Conservation (phyloP, 2,329 filamentous ascomycete species). For the Sclerotinia minor region DNA sequence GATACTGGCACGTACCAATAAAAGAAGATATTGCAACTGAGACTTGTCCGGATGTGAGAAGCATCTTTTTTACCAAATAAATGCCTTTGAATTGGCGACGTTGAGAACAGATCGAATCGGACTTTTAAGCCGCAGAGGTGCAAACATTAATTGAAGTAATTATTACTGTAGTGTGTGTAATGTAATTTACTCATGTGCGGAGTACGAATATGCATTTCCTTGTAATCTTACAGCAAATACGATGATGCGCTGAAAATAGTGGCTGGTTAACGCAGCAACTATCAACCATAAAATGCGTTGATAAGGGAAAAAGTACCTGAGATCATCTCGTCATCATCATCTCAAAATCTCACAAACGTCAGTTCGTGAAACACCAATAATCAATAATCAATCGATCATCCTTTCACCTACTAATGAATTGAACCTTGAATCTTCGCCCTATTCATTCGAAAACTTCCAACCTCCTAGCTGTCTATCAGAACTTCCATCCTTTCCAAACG, state of each 20-base stretch:
- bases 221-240: neutral
- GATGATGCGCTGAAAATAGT: conserved; percentile 16
- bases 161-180: no score
- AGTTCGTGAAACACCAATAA: neutral
- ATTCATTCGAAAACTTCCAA: neutral
- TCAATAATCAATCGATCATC: neutral
- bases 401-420: neutral
- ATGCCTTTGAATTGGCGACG: neutral
- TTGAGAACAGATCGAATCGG: neutral
- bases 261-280: conserved; percentile 21
- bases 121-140: neutral
- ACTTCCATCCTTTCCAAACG: neutral
- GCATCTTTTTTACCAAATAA: conserved; percentile 32
- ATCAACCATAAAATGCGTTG: conserved; percentile 8
- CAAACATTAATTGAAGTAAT: neutral
- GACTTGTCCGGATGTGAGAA: conserved; percentile 70
- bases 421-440: neutral
- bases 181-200: no score
- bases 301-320: conserved; percentile 17
- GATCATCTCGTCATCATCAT: neutral
- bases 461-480: neutral
- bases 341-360: neutral
- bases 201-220: no score
- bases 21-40: conserved; percentile 64
- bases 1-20: conserved; percentile 54